These are phyloP conservation scores for Amanita phalloides DNA, from an alignment of 768 basidiomycete genomes.

Conservation along the genomic window DNA sequence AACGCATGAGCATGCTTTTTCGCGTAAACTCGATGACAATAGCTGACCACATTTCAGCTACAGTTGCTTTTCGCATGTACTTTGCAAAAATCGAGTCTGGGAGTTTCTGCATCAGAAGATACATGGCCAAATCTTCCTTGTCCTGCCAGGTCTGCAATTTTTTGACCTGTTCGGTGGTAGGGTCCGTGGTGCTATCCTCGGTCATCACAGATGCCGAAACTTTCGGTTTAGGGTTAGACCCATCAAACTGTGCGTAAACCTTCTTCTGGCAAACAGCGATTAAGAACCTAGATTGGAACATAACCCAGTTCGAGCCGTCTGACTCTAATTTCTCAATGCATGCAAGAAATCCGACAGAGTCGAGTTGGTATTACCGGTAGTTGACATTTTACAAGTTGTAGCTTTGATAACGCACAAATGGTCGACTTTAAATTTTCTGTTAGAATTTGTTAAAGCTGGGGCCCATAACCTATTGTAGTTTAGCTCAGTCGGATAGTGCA, in stretches of 20 bases:
- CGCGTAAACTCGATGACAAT: not conserved
- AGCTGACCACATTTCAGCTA: too few relatives aligned
- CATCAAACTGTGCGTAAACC: slow-evolving; percentile 9
- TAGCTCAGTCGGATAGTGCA: too few relatives aligned
- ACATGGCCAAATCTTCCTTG: too few relatives aligned
- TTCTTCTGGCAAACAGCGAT: slow-evolving; percentile 8
- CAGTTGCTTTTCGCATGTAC: too few relatives aligned
- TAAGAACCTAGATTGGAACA: slow-evolving; percentile 7
- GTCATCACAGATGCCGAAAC: not conserved
- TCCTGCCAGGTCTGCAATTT: too few relatives aligned
- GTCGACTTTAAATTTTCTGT: not conserved
- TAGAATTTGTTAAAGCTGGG: not conserved
- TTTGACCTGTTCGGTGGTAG: too few relatives aligned
- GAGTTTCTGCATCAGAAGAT: too few relatives aligned
- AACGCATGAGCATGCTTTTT: not conserved
- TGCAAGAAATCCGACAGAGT: slow-evolving; percentile 1
- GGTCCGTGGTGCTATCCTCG: not conserved
- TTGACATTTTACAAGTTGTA: not conserved
- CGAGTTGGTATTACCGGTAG: not conserved
- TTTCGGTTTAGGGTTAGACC: not conserved
- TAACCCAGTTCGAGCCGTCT: slow-evolving; percentile 8
- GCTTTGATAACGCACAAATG: not conserved
- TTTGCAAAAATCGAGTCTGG: too few relatives aligned
- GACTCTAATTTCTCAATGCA: slow-evolving; percentile 10
- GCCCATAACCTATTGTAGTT: not conserved